phyloP scores from a whole-genome alignment of 352 stramenopile genomes.

The Phytophthora hybrid region DNA sequence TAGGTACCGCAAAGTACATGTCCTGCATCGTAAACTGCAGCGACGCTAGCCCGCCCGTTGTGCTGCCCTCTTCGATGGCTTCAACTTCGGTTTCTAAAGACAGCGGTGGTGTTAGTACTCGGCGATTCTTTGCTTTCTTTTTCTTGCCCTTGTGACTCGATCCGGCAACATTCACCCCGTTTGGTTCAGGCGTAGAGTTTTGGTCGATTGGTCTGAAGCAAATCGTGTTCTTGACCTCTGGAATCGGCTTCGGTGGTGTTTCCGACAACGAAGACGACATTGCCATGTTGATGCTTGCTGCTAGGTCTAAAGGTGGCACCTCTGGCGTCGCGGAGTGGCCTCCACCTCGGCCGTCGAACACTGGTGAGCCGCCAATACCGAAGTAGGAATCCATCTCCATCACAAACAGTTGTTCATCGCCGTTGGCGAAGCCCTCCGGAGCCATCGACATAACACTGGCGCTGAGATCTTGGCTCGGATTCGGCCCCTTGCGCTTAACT shows the following conservation, averaged over 20 bases:
- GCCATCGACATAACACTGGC: slow-evolving; percentile 38
- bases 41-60: slow-evolving; percentile 38
- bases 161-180: slow-evolving; percentile 25
- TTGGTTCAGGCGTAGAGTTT: slow-evolving; percentile 14
- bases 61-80: slow-evolving; percentile 31
- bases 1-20: slow-evolving; percentile 76
- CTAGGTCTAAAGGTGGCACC: slow-evolving; percentile 63
- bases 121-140: slow-evolving; percentile 43
- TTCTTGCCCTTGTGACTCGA: slow-evolving; percentile 50
- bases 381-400: slow-evolving; percentile 91
- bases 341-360: slow-evolving; percentile 59
- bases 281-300: slow-evolving; percentile 80
- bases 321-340: slow-evolving; percentile 41
- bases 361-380: slow-evolving; percentile 78
- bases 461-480: slow-evolving; percentile 48
- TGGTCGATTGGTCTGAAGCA: slow-evolving; percentile 38
- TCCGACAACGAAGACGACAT: slow-evolving; percentile 71
- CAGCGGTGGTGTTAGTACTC: slow-evolving; percentile 23
- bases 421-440: slow-evolving; percentile 42
- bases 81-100: slow-evolving; percentile 34
- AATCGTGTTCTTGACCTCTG: slow-evolving; percentile 47
- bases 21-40: slow-evolving; percentile 86
- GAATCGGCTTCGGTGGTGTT: slow-evolving; percentile 41
- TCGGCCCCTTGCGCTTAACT: slow-evolving; percentile 79
- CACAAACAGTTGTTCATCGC: slow-evolving; percentile 81